phyloP scores from a whole-genome alignment of 2,329 filamentous ascomycete genomes.

The Coniochaeta sp. region DNA sequence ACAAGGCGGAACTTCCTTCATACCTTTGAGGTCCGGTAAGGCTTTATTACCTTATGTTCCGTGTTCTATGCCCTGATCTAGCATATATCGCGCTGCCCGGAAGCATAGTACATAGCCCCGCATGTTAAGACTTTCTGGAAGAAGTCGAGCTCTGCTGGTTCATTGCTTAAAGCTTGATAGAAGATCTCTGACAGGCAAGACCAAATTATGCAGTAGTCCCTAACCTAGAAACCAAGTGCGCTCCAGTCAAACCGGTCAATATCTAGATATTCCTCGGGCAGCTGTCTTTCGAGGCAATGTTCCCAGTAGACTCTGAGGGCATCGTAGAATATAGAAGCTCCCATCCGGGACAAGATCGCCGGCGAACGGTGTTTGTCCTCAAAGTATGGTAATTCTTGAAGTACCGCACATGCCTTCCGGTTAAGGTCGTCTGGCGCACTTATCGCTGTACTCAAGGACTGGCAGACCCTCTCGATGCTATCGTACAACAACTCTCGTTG shows the following conservation, averaged over 20 bases:
- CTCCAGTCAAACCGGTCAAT: background rate
- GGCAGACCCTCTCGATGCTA: background rate
- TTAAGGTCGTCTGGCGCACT: background rate
- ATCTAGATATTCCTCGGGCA: background rate
- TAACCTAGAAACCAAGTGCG: background rate
- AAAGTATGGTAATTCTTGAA: background rate
- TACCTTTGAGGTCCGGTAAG: too few species aligned
- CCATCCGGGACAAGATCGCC: background rate
- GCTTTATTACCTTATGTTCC: too few species aligned
- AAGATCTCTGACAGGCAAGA: too few species aligned
- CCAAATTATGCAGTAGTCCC: background rate
- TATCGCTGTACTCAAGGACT: background rate
- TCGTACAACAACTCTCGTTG: background rate
- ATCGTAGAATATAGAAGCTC: background rate
- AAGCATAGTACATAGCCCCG: too few species aligned
- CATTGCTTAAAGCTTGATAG: too few species aligned
- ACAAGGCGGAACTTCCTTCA: too few species aligned
- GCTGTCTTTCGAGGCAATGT: background rate
- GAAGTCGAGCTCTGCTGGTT: too few species aligned
- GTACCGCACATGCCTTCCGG: background rate
- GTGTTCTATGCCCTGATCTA: too few species aligned
- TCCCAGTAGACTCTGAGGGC: conserved; percentile 1
- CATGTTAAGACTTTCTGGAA: too few species aligned
- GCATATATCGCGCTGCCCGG: too few species aligned
- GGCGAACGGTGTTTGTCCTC: conserved; percentile 1